Base-by-base conservation (phyloP, 2,329 filamentous ascomycete species). In the Zasmidium angulare region DNA sequence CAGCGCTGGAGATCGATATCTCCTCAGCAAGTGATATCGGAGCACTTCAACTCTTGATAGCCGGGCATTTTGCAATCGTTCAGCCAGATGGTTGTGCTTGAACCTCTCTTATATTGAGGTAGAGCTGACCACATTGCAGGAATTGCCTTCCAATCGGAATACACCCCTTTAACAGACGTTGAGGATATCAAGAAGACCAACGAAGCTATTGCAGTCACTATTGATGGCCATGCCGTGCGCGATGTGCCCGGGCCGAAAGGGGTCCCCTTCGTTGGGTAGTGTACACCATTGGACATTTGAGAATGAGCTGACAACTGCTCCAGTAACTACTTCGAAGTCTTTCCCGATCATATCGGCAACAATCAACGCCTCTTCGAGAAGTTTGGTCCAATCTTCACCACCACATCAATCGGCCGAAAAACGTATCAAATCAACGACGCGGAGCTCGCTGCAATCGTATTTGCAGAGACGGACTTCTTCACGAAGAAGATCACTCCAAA, bases 211-310 rank as follows among this genome's bases (percentile, higher is more conserved):
- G 66, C 62, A 56, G 75, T 84, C 62, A 78, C 75, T 3, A 76
- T 84, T 17, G 81, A 84, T 58, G 80, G 81, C 21, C 75, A 80
- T 40, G 66, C 74, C 2, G 78, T 84, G 6, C 79, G 78, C 1
- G 74, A 79, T 1, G 62, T 67, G 1, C 71, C 69, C 1, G 77
- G 75, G 1, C 82, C 75, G 19, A 62, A 61, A 23, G 71, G 72
- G 9, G 66, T 76, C 6, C 75, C 75, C 0, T 68, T 72, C 36
- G 69, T 75, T 9, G 75, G 75, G 51, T 36, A 36, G 26, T 31
- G n/a, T 10, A 11, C 40, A 19, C 3, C n/a, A 46, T 24, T n/a
- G 26, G 11, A 29, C 11, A 29, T 11, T 14, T 29, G 19, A 36
- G 19, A 7, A 4, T 24, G 11, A 2, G 11, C 12, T 9, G 24